Percentiles rank a stretch among this genome's conserved stretches.
These are phyloP conservation scores for Turritis glabra DNA, from an alignment of 345 rosid species.

Conservation along the genomic window DNA sequence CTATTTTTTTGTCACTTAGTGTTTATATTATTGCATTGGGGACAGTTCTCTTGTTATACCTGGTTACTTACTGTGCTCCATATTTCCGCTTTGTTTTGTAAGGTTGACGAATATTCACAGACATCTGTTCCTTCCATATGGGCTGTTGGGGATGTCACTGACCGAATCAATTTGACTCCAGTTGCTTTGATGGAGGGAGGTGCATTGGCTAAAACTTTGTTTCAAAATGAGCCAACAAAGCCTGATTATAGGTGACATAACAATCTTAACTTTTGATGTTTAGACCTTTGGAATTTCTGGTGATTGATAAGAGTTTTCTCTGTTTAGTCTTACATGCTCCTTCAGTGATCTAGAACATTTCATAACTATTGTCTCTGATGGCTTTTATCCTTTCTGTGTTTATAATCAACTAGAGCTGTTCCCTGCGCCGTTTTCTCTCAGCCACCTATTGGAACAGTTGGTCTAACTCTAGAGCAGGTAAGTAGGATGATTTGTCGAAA, in stretches of 20 bases:
- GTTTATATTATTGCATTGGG: neutral
- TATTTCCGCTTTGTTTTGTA: constrained; percentile 30
- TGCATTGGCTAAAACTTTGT: constrained; percentile 87
- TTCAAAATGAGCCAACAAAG: constrained; percentile 77
- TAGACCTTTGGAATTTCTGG: neutral
- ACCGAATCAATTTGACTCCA: constrained; percentile 91
- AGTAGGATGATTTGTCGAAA: neutral
- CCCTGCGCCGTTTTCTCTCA: constrained; percentile 96
- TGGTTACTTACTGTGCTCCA: neutral
- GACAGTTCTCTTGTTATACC: constrained; percentile 10
- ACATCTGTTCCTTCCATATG: constrained; percentile 90
- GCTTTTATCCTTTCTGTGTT: constrained; percentile 6
- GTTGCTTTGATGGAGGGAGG: constrained; percentile 99
- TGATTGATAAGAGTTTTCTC: neutral
- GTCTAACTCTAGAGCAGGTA: constrained; percentile 92
- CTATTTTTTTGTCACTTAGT: neutral
- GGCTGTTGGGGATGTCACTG: constrained; percentile 99
- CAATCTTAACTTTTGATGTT: neutral
- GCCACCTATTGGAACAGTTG: constrained; percentile 97
- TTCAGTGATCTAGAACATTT: neutral
- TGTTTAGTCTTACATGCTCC: neutral
- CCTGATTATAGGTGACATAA: constrained; percentile 74
- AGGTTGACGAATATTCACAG: constrained; percentile 90
- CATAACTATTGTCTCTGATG: constrained; percentile 20
- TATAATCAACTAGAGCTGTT: constrained; percentile 57